Conservation (phyloP, 176 grass and related monocot species). For the Avena sativa region DNA sequence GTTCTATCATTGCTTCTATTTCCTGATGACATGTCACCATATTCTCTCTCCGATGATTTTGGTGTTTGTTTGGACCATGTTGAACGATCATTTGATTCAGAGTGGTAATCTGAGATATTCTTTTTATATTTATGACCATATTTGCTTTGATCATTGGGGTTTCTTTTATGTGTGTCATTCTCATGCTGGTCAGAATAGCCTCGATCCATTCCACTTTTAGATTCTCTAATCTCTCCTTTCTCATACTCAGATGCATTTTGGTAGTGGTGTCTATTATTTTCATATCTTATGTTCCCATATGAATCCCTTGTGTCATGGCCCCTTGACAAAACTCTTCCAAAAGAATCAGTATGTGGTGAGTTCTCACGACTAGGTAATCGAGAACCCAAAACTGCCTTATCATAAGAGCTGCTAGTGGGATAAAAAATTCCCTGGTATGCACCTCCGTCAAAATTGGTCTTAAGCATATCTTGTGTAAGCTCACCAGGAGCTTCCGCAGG, state of each 20-base stretch:
- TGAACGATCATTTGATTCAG: constrained; percentile 45
- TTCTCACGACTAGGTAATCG: constrained; percentile 50
- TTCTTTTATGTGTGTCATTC: constrained; percentile 33
- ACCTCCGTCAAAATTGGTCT: constrained; percentile 27
- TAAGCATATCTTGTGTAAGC: constrained; percentile 26
- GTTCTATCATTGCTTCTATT: constrained; percentile 51
- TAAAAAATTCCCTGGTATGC: constrained; percentile 42
- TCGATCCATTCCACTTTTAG: constrained; percentile 35
- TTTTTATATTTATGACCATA: constrained; percentile 44
- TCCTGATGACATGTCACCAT: constrained; percentile 42
- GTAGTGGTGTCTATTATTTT: constrained; percentile 34
- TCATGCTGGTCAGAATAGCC: constrained; percentile 39
- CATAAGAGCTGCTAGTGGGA: constrained; percentile 36
- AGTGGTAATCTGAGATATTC: constrained; percentile 49
- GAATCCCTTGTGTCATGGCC: constrained; percentile 39
- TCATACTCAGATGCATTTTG: constrained; percentile 45
- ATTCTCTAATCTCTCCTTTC: constrained; percentile 40
- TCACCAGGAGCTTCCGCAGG: constrained; percentile 51
- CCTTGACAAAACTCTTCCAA: constrained; percentile 59
- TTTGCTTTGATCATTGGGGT: constrained; percentile 40
- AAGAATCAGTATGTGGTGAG: constrained; percentile 49
- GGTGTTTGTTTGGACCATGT: constrained; percentile 41
- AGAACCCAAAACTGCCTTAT: constrained; percentile 43
- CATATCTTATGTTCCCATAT: constrained; percentile 42
- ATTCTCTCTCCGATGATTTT: constrained; percentile 53